Evolutionary conservation across 192 early-diverging fungal genomes (phyloP).

Genomic region (Coemansia sp.): DNA sequence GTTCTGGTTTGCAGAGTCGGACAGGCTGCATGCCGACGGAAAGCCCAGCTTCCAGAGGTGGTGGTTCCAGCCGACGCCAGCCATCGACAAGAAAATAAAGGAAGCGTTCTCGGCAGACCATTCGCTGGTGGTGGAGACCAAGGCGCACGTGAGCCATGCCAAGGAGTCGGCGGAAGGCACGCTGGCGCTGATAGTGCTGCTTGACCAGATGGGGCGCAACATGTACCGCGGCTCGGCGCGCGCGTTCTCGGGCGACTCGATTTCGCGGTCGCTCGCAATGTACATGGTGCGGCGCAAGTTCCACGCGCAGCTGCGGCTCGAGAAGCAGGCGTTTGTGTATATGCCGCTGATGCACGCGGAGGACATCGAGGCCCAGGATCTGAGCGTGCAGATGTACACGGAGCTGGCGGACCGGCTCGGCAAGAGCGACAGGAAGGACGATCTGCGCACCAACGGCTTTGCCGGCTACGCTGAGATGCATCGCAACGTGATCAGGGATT

Average conservation of each 20-base stretch:
- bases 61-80: constrained; percentile 49
- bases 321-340: constrained; percentile 60
- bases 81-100: constrained; percentile 42
- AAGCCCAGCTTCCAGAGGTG: constrained; percentile 51
- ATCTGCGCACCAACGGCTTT: constrained; percentile 35
- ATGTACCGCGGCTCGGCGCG: constrained; percentile 61
- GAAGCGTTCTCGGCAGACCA: constrained; percentile 22
- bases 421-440: constrained; percentile 38
- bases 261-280: constrained; percentile 58
- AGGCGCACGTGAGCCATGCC: constrained; percentile 38
- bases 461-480: constrained; percentile 53
- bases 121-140: constrained; percentile 15
- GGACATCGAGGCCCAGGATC: constrained; percentile 60
- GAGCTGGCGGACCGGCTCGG: constrained; percentile 46
- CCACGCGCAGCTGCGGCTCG: constrained; percentile 55
- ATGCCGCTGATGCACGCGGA: constrained; percentile 69
- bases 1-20: constrained; percentile 55
- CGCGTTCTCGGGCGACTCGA: constrained; percentile 59
- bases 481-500: constrained; percentile 58
- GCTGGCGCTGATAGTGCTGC: constrained; percentile 55
- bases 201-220: constrained; percentile 70
- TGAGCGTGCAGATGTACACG: constrained; percentile 55
- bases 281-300: constrained; percentile 56
- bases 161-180: constrained; percentile 49
- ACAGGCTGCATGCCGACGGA: constrained; percentile 37